Base-by-base conservation (phyloP, 352 stramenopile genomes). In the Phytophthora pseudosyringae region DNA sequence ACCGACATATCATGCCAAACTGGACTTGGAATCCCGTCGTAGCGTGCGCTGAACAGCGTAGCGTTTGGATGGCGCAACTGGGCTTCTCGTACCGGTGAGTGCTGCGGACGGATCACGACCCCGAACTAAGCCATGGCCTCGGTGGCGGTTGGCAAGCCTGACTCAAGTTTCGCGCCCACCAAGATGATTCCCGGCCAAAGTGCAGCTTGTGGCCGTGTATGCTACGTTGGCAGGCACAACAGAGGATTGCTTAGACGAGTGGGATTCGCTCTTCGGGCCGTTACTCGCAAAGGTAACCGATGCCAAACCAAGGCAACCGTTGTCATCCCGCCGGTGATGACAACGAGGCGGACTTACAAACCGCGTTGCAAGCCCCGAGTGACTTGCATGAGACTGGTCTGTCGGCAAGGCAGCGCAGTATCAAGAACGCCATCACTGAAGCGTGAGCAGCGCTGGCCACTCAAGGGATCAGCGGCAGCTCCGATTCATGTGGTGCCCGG, bases 31-130 rank as follows among this genome's bases (percentile, higher is more conserved):
- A 15, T 46, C 11, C n/a, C 40, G 18, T 21, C 39, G 39, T 45
- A 45, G 39, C n/a, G 28, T 48, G 13, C 13, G n/a, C 51, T 59
- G 51, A 41, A 39, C 36, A 57, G 18, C n/a, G 51, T 59, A 48
- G 51, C 21, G 10, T 25, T 40, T 28, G 38, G 51, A 59, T 40
- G 51, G 4, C 25, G 25, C 51, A 59, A 39, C 51, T 32, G 15
- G 11, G 10, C 18, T 48, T 32, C 41, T 9, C 18, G 41, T 48
- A 32, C 29, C 41, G 41, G 12, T 47, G 40, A 29, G n/a, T 45
- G 18, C 15, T 45, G 39, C 39, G 39, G 39, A 45, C 25, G 39
- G 39, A 45, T 45, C 39, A 45, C 10, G 9, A 5, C n/a, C 2
- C 21, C 21, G 21, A 21, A 21, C 21, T 21, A 21, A 21, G 21